Base-by-base conservation (phyloP, 352 stramenopile genomes). In the Globisporangium barbulae region DNA sequence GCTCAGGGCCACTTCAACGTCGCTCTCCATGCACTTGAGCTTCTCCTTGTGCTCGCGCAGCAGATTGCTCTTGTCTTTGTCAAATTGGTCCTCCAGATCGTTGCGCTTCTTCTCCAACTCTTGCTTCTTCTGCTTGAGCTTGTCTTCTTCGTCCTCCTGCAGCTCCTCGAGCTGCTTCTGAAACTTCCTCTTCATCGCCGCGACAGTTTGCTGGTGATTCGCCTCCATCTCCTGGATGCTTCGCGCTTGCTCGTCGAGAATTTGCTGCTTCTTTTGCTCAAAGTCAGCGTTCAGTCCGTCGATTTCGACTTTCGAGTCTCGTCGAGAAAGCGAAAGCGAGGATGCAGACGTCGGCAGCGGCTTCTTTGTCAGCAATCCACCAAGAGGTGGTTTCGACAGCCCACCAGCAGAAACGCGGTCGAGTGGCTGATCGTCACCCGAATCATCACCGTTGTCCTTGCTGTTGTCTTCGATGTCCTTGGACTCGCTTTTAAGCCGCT, bases 41-140 rank as follows among this genome's bases (percentile, higher is more conserved):
- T 90, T 85, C 44, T 91, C 82, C 53, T 89, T 89, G 39, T 70
- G 77, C 39, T 77, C 73, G 15, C 80, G 71, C 17, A 83, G 53
- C 28, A 87, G 30, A 35, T 70, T 63, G 55, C 74, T 89, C 52
- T 91, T 78, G 30, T 89, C 78, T 55, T 72, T 77, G 60, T 91
- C 82, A 37, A 83, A 86, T 42, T 89, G 75, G 39, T 87, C 80
- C 63, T 93, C 82, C 15, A 93, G 61, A 21, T 89, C 78, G 39
- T 85, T 81, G 25, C 75, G 67, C 52, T 88, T 88, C 60, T 85
- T 91, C n/a, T 88, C 77, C 4, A 87, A 65, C 47, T 91, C 81
- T 19, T 71, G 71, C 35, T 83, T 88, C 21, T 76, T 66, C 37
- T 90, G 78, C 47, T 89, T 90, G 10, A 86, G 52, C 41, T 77